Percentiles rank a stretch among this genome's conserved stretches.
Evolutionary conservation across 352 stramenopile species (phyloP).

Genomic region (Phytopythium litorale): DNA sequence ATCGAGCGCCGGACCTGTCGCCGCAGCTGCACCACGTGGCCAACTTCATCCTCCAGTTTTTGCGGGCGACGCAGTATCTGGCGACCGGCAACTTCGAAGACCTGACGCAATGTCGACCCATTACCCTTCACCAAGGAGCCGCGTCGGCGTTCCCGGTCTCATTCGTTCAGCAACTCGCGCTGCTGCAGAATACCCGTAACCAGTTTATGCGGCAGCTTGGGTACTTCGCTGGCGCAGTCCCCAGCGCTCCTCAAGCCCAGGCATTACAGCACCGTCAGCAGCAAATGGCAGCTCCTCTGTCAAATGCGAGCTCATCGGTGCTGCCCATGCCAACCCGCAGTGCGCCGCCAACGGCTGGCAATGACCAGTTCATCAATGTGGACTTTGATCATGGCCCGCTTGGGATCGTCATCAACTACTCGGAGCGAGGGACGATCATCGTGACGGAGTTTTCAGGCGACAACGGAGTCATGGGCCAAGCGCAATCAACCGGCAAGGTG

Average conservation of each 20-base stretch:
- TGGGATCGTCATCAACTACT: slow-evolving; percentile 85
- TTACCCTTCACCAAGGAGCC: slow-evolving; percentile 35
- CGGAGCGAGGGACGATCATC: slow-evolving; percentile 57
- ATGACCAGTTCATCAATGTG: slow-evolving; percentile 52
- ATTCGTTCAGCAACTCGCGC: slow-evolving; percentile 68
- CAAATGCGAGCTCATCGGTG: slow-evolving; percentile 2
- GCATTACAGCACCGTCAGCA: background rate
- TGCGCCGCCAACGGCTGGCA: background rate
- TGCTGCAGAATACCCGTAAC: slow-evolving; percentile 60
- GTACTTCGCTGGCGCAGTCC: background rate
- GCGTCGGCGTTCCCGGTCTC: slow-evolving; percentile 55
- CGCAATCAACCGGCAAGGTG: slow-evolving; percentile 66
- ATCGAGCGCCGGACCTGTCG: slow-evolving; percentile 54
- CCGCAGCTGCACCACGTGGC: slow-evolving; percentile 62
- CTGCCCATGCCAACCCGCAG: slow-evolving; percentile 8
- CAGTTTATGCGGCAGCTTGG: slow-evolving; percentile 19
- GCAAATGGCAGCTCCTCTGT: background rate
- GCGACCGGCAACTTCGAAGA: slow-evolving; percentile 57
- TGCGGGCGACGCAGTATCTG: slow-evolving; percentile 59
- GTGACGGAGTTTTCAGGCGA: slow-evolving; percentile 82
- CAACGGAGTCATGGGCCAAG: slow-evolving; percentile 64
- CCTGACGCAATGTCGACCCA: slow-evolving; percentile 45
- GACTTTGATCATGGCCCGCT: slow-evolving; percentile 66
- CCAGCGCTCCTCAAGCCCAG: slow-evolving; percentile 5
- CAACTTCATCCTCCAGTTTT: slow-evolving; percentile 77